Evolutionary conservation across 2,329 filamentous ascomycete genomes (phyloP).

Genomic region (Sporothrix globosa): DNA sequence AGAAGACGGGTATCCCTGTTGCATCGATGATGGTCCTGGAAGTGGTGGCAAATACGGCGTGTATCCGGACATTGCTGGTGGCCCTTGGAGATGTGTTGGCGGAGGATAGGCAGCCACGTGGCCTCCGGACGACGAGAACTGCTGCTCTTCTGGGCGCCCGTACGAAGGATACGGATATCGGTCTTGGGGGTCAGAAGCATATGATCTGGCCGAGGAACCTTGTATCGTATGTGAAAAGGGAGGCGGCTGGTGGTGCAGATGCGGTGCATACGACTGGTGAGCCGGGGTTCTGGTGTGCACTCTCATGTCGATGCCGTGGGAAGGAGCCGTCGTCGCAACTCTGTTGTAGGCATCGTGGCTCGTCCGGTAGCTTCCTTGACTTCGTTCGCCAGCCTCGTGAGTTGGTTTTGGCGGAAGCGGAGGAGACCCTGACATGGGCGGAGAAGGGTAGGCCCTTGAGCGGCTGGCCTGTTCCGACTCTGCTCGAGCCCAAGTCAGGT

Average conservation of each 20-base stretch:
- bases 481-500: constrained; percentile 60
- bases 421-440: constrained; percentile 74
- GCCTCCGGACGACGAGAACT: constrained; percentile 39
- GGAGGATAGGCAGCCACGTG: constrained; percentile 40
- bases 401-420: constrained; percentile 61
- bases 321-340: constrained; percentile 41
- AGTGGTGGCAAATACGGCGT: constrained; percentile 39
- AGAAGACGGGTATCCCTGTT: constrained; percentile 33
- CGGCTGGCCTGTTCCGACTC: constrained; percentile 57
- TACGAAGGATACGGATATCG: constrained; percentile 47
- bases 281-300: constrained; percentile 34
- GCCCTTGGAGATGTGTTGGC: constrained; percentile 38
- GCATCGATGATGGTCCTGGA: constrained; percentile 34
- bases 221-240: constrained; percentile 5
- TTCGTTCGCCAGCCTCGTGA: constrained; percentile 60
- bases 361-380: constrained; percentile 52
- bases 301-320: constrained; percentile 45
- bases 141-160: constrained; percentile 44
- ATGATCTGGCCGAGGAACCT: constrained; percentile 41
- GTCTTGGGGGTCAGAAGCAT: constrained; percentile 46
- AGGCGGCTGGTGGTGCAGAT: constrained; percentile 26
- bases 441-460: constrained; percentile 68
- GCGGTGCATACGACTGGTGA: constrained; percentile 12
- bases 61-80: constrained; percentile 41
- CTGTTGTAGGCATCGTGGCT: constrained; percentile 58